A percentile compares a stretch with the other conserved stretches of the same genome.
Evolutionary conservation across 2,329 filamentous ascomycete species (phyloP).

Genomic region (Arthrocladium fulminans): DNA sequence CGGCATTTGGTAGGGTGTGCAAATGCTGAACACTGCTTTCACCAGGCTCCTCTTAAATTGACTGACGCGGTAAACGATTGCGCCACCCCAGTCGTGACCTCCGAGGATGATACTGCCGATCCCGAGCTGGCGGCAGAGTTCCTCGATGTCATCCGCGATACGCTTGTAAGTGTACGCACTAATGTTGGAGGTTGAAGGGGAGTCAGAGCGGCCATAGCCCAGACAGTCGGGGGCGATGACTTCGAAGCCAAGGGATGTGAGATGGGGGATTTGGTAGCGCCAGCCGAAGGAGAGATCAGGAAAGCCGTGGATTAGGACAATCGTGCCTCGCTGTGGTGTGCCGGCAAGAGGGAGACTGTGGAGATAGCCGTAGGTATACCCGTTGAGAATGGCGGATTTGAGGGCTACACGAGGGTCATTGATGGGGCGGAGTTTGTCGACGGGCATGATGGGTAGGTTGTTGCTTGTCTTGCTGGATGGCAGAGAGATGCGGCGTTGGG

Average conservation of each 20-base stretch:
- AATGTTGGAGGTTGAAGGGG: conserved; percentile 45
- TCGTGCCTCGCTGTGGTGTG: conserved; percentile 38
- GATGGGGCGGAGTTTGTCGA: conserved; percentile 54
- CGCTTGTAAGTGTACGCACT: conserved; percentile 62
- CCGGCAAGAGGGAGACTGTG: conserved; percentile 39
- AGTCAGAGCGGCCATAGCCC: conserved; percentile 67
- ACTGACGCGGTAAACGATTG: conserved; percentile 63
- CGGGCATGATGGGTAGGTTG: conserved; percentile 33
- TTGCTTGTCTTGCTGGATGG: no score
- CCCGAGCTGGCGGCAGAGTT: conserved; percentile 54
- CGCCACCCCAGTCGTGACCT: conserved; percentile 87
- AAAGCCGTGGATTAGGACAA: conserved; percentile 64
- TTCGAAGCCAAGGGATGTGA: conserved; percentile 62
- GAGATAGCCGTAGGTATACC: conserved; percentile 59
- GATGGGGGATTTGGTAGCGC: conserved; percentile 76
- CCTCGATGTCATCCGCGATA: conserved; percentile 64
- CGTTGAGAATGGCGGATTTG: conserved; percentile 55
- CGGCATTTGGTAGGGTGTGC: conserved; percentile 63
- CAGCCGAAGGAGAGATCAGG: conserved; percentile 78
- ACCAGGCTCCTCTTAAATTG: conserved; percentile 66
- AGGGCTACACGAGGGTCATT: conserved; percentile 60
- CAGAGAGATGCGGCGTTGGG: no score
- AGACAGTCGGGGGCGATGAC: conserved; percentile 81
- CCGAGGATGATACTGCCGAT: conserved; percentile 63
- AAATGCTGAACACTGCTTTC: conserved; percentile 66